Base-by-base conservation (phyloP, 1,284 basidiomycete species). In the Boletus smithii region DNA sequence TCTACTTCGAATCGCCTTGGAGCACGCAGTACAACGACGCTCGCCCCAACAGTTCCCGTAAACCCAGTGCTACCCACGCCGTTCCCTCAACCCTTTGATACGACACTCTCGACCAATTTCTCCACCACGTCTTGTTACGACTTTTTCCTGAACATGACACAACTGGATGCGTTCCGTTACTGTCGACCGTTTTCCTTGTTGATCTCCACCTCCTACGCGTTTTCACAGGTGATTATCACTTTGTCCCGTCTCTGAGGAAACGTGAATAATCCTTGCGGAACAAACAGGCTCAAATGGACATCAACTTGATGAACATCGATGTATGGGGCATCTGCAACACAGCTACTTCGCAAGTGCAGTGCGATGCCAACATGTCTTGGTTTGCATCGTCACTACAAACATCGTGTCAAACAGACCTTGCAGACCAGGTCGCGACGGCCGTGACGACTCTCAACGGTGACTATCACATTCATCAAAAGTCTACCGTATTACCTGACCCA, bases 271-370 rank as follows among this genome's bases (percentile, higher is more conserved):
- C 24, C n/a, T 37, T 48, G 44, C 18, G 32, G 18, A 39, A 39
- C 20, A 57, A 66, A 61, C 66, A 88, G 84, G 75, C 79, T 14
- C 80, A 88, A 58, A 62, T 65, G 2, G 82, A 91, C 64, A 66
- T 83, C 39, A 76, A 80, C 1, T 63, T 72, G 30, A 71, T 90
- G 54, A 91, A 90, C 59, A 62, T 71, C 3, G 71, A 91, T 29
- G 58, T 92, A 8, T 88, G 83, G 81, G 86, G 85, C 4, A 88
- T 83, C 0, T 89, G 86, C 63, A 86, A 86, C 59, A 85, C 85
- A 8, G 68, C 60, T n/a, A 60, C 67, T 1, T 62, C 65, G 5
- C 60, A 66, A 23, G 69, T 68, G 24, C 72, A 80, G 51, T 89
- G 88, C 58, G 59, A 66, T 13, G 49, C 66, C 18, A 87, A 81